Conservation (phyloP, 2,329 filamentous ascomycete genomes). For the Talaromyces funiculosus region DNA sequence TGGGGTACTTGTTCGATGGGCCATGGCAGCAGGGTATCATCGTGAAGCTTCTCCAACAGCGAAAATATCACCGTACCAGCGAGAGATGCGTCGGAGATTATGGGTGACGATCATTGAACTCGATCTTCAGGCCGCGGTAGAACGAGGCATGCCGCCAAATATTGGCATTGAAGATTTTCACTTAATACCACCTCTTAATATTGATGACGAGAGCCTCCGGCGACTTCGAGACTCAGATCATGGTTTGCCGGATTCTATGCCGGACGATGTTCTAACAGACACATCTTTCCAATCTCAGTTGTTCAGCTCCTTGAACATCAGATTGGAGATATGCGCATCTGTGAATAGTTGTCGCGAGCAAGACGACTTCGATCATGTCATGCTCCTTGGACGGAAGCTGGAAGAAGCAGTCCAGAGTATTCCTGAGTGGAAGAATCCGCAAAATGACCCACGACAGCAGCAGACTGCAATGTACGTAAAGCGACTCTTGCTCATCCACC, state of each 20-base stretch:
- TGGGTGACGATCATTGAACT: constrained; percentile 55
- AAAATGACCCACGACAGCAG: constrained; percentile 1
- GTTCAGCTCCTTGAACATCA: constrained; percentile 20
- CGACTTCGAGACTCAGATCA: constrained; percentile 15
- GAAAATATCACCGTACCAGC: constrained; percentile 35
- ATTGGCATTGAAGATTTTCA: constrained; percentile 44
- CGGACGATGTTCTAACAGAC: constrained; percentile 29
- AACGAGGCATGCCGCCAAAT: constrained; percentile 50
- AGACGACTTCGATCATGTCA: constrained; percentile 17
- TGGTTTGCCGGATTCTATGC: constrained; percentile 24
- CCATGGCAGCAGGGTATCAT: constrained; percentile 52
- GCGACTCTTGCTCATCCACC: not conserved
- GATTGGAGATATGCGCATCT: constrained; percentile 17
- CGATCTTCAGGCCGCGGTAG: constrained; percentile 52
- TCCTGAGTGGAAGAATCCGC: not conserved
- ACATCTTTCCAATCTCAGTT: constrained; percentile 31
- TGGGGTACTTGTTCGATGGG: constrained; percentile 47
- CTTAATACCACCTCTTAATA: constrained; percentile 44
- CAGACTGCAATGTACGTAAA: not conserved
- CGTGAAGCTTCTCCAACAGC: constrained; percentile 30
- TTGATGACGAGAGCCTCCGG: constrained; percentile 48
- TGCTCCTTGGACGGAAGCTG: constrained; percentile 21
- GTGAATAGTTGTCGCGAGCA: constrained; percentile 20
- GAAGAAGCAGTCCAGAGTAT: constrained; percentile 11
- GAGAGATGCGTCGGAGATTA: constrained; percentile 48